Evolutionary conservation across 441 rosid species (phyloP).

Genomic region (Metrosideros polymorpha): DNA sequence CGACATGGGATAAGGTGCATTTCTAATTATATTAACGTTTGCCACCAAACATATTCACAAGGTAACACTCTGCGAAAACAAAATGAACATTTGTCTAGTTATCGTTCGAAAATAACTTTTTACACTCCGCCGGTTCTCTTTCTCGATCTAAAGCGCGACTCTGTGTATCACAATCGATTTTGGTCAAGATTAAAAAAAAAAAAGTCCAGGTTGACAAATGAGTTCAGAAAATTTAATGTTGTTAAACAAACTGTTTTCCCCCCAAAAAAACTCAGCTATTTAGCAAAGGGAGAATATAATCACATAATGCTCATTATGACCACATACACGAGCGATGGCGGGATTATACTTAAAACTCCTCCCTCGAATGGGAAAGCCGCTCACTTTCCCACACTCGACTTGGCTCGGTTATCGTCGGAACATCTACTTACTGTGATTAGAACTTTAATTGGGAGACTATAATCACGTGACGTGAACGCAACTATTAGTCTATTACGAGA

Average conservation of each 20-base stretch:
- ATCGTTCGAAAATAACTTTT: neutral
- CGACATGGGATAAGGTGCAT: neutral
- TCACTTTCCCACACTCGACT: neutral
- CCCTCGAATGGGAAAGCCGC: neutral
- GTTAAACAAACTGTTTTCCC: rapidly evolving
- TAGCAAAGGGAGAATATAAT: rapidly evolving
- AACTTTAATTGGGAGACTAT: too few relatives aligned
- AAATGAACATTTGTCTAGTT: neutral
- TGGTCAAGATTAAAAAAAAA: neutral
- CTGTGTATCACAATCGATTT: too few relatives aligned
- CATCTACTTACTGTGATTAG: too few relatives aligned
- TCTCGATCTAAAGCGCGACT: neutral
- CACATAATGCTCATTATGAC: rapidly evolving
- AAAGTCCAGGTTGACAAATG: neutral
- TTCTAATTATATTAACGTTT: neutral
- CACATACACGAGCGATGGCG: neutral
- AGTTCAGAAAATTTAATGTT: neutral
- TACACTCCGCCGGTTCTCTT: neutral
- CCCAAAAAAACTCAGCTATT: neutral
- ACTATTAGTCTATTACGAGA: too few relatives aligned
- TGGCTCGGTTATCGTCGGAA: too few relatives aligned
- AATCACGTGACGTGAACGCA: too few relatives aligned
- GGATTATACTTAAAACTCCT: neutral
- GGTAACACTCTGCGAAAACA: neutral
- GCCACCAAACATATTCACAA: neutral